These are phyloP conservation scores for Madurella mycetomatis DNA, from an alignment of 2,329 filamentous ascomycete genomes.

Conservation along the genomic window DNA sequence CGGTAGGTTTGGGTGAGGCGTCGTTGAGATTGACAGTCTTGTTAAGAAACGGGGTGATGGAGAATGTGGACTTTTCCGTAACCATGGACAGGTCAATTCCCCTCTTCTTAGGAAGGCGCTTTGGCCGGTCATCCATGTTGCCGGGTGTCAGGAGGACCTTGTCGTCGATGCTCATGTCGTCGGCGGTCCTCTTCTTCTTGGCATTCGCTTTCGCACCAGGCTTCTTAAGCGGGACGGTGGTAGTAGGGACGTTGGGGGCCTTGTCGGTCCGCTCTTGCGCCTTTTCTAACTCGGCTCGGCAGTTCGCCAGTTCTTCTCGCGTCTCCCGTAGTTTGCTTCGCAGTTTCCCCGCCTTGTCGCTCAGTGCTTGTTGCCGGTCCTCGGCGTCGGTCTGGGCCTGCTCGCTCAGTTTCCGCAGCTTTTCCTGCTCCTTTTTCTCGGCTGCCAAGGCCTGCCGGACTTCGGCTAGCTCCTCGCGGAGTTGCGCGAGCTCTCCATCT, in stretches of 20 bases:
- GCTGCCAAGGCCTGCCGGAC: conserved; percentile 33
- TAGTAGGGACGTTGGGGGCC: conserved; percentile 18
- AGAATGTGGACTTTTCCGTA: conserved; percentile 88
- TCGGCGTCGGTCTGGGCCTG: conserved; percentile 58
- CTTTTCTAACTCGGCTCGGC: conserved; percentile 41
- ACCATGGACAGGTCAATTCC: conserved; percentile 55
- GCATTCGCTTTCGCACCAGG: conserved; percentile 33
- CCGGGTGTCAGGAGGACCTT: conserved; percentile 45
- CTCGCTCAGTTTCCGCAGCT: conserved; percentile 42
- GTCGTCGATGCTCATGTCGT: conserved; percentile 44
- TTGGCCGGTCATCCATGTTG: conserved; percentile 34
- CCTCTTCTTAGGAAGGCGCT: conserved; percentile 51
- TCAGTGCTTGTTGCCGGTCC: conserved; percentile 58
- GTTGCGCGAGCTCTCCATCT: conserved; percentile 19
- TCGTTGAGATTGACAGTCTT: conserved; percentile 51
- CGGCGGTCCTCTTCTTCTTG: conserved; percentile 43
- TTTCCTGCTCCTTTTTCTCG: conserved; percentile 46
- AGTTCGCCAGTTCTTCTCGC: conserved; percentile 69
- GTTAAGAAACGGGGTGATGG: conserved; percentile 90
- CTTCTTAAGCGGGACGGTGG: conserved; percentile 30
- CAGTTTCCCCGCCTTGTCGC: conserved; percentile 66
- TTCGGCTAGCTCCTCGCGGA: conserved; percentile 32
- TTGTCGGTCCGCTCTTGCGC: conserved; percentile 38
- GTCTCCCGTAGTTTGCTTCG: conserved; percentile 64
- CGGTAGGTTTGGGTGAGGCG: conserved; percentile 27